Evolutionary conservation across 139 green algal genomes (phyloP), one percentile per base, ranked within the genome.

Genomic region (Chlorella sorokiniana): DNA sequence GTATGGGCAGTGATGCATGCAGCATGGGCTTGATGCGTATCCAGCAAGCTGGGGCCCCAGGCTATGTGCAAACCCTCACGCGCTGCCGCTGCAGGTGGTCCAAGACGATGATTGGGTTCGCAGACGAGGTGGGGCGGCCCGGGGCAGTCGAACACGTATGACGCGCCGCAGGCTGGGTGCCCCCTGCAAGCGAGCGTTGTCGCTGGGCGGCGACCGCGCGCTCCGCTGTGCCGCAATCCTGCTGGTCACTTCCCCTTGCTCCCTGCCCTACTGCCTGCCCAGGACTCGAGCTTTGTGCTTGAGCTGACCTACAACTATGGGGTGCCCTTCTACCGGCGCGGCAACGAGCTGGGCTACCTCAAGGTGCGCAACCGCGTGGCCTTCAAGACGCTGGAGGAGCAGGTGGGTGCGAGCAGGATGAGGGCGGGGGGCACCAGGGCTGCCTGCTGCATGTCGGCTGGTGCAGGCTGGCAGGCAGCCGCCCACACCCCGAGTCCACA

Each of bases 231-330:
- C n/a, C n/a, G n/a, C n/a, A n/a, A n/a, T n/a, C n/a, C n/a, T n/a
- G n/a, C n/a, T n/a, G n/a, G n/a, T n/a, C n/a, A n/a, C n/a, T n/a
- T n/a, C n/a, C n/a, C n/a, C n/a, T n/a, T n/a, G n/a, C n/a, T n/a
- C n/a, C 4, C 31, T 23, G 11, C 62, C 31, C 27, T 6, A 0
- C 14, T 44, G 20, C 45, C 18, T 45, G 48, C 37, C 11, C 71
- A 91, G 54, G 87, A 92, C 56, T 51, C 29, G 1, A 73, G 79
- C 1, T 92, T 90, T 31, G 88, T 86, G 22, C 63, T 92, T 37
- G 87, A 92, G 68, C 76, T 92, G 5, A 89, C 88, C 0, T 91
- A 81, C 71, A 78, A 78, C 78, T 90, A 92, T 65, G 74, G 54
- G 1, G 74, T 92, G 23, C 83, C 83, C 38, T 71, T 40, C 44